These are phyloP conservation scores for Serendipita sp. DNA, from an alignment of 768 basidiomycete species.

Conservation along the genomic window DNA sequence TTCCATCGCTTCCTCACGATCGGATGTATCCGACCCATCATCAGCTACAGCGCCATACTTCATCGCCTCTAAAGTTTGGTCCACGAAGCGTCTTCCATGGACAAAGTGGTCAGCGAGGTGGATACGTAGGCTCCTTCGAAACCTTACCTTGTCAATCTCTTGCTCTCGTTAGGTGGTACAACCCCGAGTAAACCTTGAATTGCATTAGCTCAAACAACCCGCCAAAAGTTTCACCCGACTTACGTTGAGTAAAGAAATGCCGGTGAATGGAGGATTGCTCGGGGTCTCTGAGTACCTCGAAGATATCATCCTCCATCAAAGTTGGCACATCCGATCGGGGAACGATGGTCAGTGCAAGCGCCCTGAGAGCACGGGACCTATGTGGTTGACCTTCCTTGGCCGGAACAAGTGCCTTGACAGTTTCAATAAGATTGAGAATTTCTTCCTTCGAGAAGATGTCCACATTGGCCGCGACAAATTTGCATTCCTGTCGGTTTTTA, in stretches of 20 bases:
- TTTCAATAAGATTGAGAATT: not conserved
- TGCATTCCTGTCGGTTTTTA: not conserved
- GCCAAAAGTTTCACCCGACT: not conserved
- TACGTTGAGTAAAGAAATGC: not conserved
- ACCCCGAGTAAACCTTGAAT: not conserved
- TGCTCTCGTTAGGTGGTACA: not conserved
- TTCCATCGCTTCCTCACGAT: not conserved
- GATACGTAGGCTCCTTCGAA: not conserved
- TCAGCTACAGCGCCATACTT: too few relatives aligned
- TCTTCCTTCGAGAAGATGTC: not conserved
- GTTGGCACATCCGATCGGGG: not conserved
- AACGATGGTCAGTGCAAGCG: not conserved
- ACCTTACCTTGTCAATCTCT: not conserved
- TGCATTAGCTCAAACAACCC: not conserved
- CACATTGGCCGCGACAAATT: not conserved
- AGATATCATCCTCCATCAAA: slow-evolving; percentile 1
- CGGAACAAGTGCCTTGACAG: not conserved
- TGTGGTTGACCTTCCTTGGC: slow-evolving; percentile 1
- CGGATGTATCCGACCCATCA: too few relatives aligned
- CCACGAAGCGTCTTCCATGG: not conserved
- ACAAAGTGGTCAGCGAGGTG: not conserved
- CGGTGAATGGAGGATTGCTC: not conserved
- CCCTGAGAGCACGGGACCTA: not conserved
- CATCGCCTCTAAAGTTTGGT: not conserved
- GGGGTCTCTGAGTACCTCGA: not conserved